Percentiles rank a stretch among this genome's conserved stretches.
Conservation (phyloP, 2,329 filamentous ascomycete species). For the Hortaea werneckii region DNA sequence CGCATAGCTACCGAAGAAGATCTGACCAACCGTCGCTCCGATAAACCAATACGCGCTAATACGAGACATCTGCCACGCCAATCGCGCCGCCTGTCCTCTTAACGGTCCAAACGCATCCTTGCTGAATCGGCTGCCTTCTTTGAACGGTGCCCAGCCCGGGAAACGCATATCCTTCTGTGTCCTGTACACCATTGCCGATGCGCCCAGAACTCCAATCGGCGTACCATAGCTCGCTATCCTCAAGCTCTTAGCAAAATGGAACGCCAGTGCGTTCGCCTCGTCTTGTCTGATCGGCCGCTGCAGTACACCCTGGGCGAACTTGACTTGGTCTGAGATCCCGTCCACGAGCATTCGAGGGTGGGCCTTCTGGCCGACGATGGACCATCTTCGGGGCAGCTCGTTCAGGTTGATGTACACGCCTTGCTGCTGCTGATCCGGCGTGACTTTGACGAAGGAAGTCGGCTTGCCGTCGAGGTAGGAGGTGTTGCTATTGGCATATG, state of each 20-base stretch:
- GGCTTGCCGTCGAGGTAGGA: slow-evolving; percentile 11
- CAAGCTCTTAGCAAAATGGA: slow-evolving; percentile 29
- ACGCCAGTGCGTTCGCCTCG: slow-evolving; percentile 34
- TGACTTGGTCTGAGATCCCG: slow-evolving; percentile 22
- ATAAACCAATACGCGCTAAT: slow-evolving; percentile 20
- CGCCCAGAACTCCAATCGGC: slow-evolving; percentile 25
- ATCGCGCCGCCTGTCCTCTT: slow-evolving; percentile 25
- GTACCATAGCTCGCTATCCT: slow-evolving; percentile 30
- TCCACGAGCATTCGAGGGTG: slow-evolving; percentile 20
- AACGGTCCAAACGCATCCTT: slow-evolving; percentile 26
- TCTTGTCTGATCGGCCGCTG: slow-evolving; percentile 29
- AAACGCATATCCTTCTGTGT: slow-evolving; percentile 29
- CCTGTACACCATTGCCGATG: slow-evolving; percentile 24
- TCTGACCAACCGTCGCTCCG: slow-evolving; percentile 24
- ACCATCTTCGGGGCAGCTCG: slow-evolving; percentile 28
- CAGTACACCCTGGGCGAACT: slow-evolving; percentile 22
- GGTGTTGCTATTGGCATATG: slow-evolving; percentile 28
- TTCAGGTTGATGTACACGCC: slow-evolving; percentile 27
- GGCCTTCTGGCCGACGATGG: slow-evolving; percentile 24
- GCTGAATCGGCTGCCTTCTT: slow-evolving; percentile 26
- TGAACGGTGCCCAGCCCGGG: slow-evolving; percentile 32
- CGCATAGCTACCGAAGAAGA: slow-evolving; percentile 23
- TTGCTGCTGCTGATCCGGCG: not conserved
- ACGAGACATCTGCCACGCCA: slow-evolving; percentile 21
- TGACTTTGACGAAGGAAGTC: slow-evolving; percentile 5